Evolutionary conservation across 345 rosid species (phyloP), one percentile per base, ranked within the genome.

Genomic region (Clarkia xantiana): DNA sequence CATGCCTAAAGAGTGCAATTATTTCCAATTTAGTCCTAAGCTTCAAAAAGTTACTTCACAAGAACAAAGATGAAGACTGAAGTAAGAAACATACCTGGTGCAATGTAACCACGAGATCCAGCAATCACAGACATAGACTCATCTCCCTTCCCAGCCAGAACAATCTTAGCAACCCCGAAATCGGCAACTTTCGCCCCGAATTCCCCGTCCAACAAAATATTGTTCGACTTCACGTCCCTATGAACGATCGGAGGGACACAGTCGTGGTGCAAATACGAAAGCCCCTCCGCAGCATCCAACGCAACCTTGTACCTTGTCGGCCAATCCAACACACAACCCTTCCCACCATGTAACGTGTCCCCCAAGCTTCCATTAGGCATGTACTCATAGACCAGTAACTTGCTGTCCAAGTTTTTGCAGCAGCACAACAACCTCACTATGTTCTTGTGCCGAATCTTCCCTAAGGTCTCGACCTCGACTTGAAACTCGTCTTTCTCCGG

Each of bases 151-250:
- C 63, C 70, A 12, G 74, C 55, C 69, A 72, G 79, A 53, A 82
- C 52, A 29, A 89, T 75, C 61, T 73, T 89, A 3, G 97, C 90
- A 3, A 89, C 74, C 39, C 97, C 95, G 11, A 89, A 89, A 71
- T 89, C 97, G 11, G 97, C 87, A 44, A 89, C 80, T 62, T 73
- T 75, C 0, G 97, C 87, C 64, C 70, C 82, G 85, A 86, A 85
- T 14, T 80, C 85, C 49, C 70, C 81, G 40, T 85, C 97, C 49
- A 89, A 63, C 68, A 89, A 55, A 42, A 89, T 89, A 52, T 89
- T 89, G 49, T 94, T 89, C 0, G 94, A 85, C 67, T 85, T 89
- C 45, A 89, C 87, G 11, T 89, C 97, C 0, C 95, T 68, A 57
- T 89, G 97, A 44, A 89, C 74, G 53, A 85, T 82, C 2, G 95